A percentile compares a stretch with the other conserved stretches of the same genome.
Evolutionary conservation across 2,329 filamentous ascomycete genomes (phyloP).

Genomic region (Alternaria panax): DNA sequence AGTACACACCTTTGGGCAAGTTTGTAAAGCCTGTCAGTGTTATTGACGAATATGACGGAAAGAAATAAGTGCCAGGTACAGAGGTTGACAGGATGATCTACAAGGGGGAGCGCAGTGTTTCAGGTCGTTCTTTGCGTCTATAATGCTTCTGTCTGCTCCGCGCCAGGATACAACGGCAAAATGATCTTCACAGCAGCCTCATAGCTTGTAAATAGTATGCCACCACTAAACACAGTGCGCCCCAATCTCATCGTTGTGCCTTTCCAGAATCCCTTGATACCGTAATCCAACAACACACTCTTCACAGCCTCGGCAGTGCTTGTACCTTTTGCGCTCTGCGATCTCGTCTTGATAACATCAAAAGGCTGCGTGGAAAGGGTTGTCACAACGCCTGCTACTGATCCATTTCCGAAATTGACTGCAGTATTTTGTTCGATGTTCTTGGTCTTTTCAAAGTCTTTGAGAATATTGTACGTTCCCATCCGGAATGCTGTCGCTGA

Average conservation of each 20-base stretch:
- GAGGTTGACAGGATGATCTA: neutral
- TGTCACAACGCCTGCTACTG: constrained; percentile 66
- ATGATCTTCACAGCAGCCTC: constrained; percentile 63
- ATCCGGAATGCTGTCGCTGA: constrained; percentile 68
- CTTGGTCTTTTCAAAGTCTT: constrained; percentile 62
- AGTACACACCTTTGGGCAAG: constrained; percentile 60
- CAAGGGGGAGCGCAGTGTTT: neutral
- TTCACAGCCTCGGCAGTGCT: constrained; percentile 64
- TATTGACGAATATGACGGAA: constrained; percentile 57
- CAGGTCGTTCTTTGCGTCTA: constrained; percentile 23
- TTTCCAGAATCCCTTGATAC: constrained; percentile 69
- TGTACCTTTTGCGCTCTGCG: constrained; percentile 66
- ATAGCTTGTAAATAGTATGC: constrained; percentile 70
- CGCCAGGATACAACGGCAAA: constrained; percentile 48
- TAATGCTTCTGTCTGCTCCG: constrained; percentile 24
- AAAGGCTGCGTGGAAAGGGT: constrained; percentile 68
- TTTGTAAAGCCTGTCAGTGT: constrained; percentile 64
- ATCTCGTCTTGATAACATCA: constrained; percentile 69
- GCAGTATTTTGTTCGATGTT: constrained; percentile 59
- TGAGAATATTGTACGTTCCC: constrained; percentile 69
- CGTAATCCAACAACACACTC: constrained; percentile 64
- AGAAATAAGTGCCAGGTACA: constrained; percentile 6
- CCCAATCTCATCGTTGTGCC: constrained; percentile 73
- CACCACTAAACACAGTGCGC: constrained; percentile 69
- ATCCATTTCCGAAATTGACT: constrained; percentile 69